Conservation (phyloP, 2,329 filamentous ascomycete species). For the Trichoderma asperellum region DNA sequence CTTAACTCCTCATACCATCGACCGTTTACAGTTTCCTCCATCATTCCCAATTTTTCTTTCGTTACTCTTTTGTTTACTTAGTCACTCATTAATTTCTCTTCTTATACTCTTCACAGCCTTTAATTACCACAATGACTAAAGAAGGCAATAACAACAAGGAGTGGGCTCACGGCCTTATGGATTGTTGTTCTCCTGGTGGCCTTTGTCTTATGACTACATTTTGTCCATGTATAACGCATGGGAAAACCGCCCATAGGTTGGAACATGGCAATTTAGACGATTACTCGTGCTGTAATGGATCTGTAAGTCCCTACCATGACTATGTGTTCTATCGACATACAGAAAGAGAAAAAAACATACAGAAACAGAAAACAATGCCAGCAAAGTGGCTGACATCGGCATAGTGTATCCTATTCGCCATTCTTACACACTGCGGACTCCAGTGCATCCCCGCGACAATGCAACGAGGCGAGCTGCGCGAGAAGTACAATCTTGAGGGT, state of each 20-base stretch:
- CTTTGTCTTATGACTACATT: conserved; percentile 51
- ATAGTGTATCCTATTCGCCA: conserved; percentile 50
- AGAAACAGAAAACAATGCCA: neutral
- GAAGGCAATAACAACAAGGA: conserved; percentile 42
- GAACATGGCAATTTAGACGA: conserved; percentile 46
- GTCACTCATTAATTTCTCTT: neutral
- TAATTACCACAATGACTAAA: neutral
- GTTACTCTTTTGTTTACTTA: neutral
- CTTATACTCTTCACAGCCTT: neutral
- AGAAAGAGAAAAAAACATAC: neutral
- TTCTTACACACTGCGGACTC: conserved; percentile 45
- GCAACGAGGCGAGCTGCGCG: conserved; percentile 51
- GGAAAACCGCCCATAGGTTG: conserved; percentile 53
- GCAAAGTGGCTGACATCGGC: conserved; percentile 21
- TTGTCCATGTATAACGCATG: conserved; percentile 53
- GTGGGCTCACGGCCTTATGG: conserved; percentile 46
- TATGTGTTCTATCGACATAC: neutral
- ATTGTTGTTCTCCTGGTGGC: conserved; percentile 50
- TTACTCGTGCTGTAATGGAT: conserved; percentile 53
- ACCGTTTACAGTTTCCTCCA: neutral
- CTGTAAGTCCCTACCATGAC: conserved; percentile 41
- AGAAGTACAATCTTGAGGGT: conserved; percentile 51
- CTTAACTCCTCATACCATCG: neutral
- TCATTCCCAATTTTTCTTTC: neutral
- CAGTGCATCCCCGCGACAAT: conserved; percentile 50